Evolutionary conservation across 805 yeast genomes (phyloP), one percentile per base, ranked within the genome.

Genomic region (Pichia insulana): DNA sequence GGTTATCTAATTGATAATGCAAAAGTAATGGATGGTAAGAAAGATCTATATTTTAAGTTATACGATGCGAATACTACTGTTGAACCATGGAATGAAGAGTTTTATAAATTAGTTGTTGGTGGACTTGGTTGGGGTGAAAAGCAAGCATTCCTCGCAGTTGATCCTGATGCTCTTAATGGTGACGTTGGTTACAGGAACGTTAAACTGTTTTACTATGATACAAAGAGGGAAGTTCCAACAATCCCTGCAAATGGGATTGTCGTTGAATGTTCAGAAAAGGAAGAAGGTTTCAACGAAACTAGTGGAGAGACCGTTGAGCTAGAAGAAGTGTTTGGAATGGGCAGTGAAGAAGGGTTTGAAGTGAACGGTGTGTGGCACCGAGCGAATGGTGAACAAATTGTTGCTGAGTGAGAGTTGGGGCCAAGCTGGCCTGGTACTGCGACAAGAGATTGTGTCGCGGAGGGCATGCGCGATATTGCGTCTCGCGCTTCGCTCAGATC

Each of bases 121-220:
- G 88, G 88, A 2, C 82, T 86, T 2, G 78, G 80, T 2, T 81
- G 87, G 87, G 84, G 86, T 1, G 74, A 78, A 25, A 73, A 80
- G 43, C 78, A 83, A 2, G 74, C 74, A 28, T 73, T 78, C 55
- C 64, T 81, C n/a, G 88, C 77, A 1, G 55, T 81, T 11, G 81
- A 81, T 25, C 80, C 85, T 1, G 70, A 70, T 2, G 80, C 80
- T 13, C 15, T 28, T 4, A n/a, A 11, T 12, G 59, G 57, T 0
- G 44, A 47, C 1, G 53, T 62, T 18, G 55, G 51, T 2, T 39
- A 50, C 22, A 40, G 48, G 9, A 22, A 34, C 5, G 48, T 59
- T 12, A 43, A 50, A 36, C 37, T 59, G 5, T 58, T 31, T 32
- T 57, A 45, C 34, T 39, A 45, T 30, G 47, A 48, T 19, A 20